Evolutionary conservation across 2,329 filamentous ascomycete species (phyloP).

Genomic region (Exophiala spinifera): DNA sequence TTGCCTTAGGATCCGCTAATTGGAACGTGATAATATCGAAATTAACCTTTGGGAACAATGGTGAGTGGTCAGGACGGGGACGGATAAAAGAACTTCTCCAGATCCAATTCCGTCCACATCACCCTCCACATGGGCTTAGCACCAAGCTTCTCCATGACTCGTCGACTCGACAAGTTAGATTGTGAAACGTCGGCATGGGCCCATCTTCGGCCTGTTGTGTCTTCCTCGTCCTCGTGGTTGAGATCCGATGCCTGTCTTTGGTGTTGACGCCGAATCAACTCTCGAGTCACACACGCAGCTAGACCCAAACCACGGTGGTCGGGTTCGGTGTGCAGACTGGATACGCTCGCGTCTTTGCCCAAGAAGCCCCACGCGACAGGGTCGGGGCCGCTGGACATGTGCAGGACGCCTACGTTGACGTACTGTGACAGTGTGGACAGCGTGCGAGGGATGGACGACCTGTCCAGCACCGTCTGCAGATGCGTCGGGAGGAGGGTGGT

Average conservation of each 20-base stretch:
- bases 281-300: constrained; percentile 34
- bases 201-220: constrained; percentile 22
- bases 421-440: constrained; percentile 34
- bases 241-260: constrained; percentile 14
- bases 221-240: constrained; percentile 26
- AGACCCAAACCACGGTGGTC: constrained; percentile 40
- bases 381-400: constrained; percentile 10
- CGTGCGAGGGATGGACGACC: constrained; percentile 40
- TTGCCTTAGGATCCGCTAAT: no score
- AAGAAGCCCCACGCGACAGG: constrained; percentile 44
- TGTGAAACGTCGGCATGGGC: constrained; percentile 40
- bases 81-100: constrained; percentile 16
- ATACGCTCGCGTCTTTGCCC: constrained; percentile 37
- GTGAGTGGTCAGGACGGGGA: no score
- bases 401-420: constrained; percentile 37
- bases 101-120: constrained; percentile 40
- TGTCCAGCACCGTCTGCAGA: constrained; percentile 38
- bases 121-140: constrained; percentile 36
- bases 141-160: constrained; percentile 46
- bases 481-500: constrained; percentile 25
- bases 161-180: constrained; percentile 37
- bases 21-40: no score
- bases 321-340: constrained; percentile 42
- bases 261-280: constrained; percentile 31
- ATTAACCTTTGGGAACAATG: no score